Base-by-base conservation (phyloP, 495 filamentous ascomycete species). In the Haplographium delicatum region DNA sequence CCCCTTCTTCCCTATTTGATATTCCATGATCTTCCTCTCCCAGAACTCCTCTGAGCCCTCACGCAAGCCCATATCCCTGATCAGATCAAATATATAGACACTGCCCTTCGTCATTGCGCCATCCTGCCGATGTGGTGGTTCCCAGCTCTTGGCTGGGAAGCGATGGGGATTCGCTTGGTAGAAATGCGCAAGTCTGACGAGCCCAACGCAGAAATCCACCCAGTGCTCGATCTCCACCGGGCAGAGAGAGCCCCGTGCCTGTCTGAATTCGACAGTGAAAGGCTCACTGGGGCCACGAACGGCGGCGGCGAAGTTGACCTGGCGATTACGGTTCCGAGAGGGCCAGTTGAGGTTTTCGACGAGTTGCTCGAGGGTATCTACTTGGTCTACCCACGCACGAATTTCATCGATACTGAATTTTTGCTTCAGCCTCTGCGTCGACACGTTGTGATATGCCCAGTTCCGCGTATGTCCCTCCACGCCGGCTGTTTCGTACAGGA, bases 241-340 rank as follows among this genome's bases (percentile, higher is more conserved):
- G 15, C 34, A 10, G 9, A 54, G 39, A 1, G 56, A 26, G 7
- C 56, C 46, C 3, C 51, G 44, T 5, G 49, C 48, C 37, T 54
- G 50, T 5, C 56, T 50, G 30, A 58, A 58, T 31, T 59, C 51
- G 20, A 59, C 48, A 1, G 49, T 52, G 13, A 33, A 18, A 5
- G 54, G 15, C 23, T 2, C 23, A 11, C 18, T 15, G 11, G 9
- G 10, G 18, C n/a, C n/a, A 15, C 44, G 43, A 6, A 24, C 26
- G 4, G 38, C 15, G 6, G 30, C 16, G 4, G 28, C 26, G 30
- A 57, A 57, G 19, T 57, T 57, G 0, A 57, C 43, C 3, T 41
- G 43, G 7, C 54, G 42, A 20, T 43, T 27, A 22, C 48, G 19
- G 19, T 57, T 49, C 7, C 54, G 48, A 37, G 19, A 6, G 0